A percentile compares a stretch with the other conserved stretches of the same genome.
phyloP scores from a whole-genome alignment of 495 filamentous ascomycete species.

The Aspergillus egyptiacus region DNA sequence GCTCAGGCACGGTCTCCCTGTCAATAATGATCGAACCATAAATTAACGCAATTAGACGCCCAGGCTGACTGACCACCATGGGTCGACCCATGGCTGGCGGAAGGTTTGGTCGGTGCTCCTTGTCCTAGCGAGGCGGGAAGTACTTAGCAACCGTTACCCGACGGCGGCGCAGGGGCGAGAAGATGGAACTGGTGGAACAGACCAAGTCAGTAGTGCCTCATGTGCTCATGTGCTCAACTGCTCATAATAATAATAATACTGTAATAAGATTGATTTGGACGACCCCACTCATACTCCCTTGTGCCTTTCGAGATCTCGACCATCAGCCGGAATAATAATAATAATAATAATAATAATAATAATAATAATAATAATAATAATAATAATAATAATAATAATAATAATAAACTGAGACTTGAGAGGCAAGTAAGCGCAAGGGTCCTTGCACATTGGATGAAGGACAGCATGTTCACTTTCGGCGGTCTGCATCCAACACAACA shows the following conservation, averaged over 20 bases:
- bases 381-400: background rate
- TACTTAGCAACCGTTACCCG: too few relatives aligned
- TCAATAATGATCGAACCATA: slow-evolving; percentile 9
- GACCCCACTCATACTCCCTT: background rate
- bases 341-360: background rate
- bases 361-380: background rate
- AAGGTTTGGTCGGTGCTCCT: background rate
- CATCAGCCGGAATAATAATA: background rate
- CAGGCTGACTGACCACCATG: slow-evolving; percentile 11
- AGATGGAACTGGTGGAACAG: background rate
- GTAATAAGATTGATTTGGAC: too few relatives aligned
- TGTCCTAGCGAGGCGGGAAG: slow-evolving; percentile 1
- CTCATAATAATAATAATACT: too few relatives aligned
- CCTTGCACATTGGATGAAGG: background rate
- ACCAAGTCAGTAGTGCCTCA: background rate
- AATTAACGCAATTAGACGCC: slow-evolving; percentile 6
- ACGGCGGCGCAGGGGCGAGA: background rate
- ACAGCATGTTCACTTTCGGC: slow-evolving; percentile 1
- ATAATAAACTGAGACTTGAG: background rate
- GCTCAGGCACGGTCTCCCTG: background rate
- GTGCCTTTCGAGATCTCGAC: background rate
- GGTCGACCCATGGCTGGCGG: slow-evolving; percentile 8
- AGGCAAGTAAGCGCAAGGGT: background rate
- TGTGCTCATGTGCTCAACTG: background rate
- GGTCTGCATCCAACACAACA: slow-evolving; percentile 16